Percentiles rank a stretch among this genome's conserved stretches.
These are phyloP conservation scores for Lactifluus volemus DNA, from an alignment of 768 basidiomycete genomes.

Conservation along the genomic window DNA sequence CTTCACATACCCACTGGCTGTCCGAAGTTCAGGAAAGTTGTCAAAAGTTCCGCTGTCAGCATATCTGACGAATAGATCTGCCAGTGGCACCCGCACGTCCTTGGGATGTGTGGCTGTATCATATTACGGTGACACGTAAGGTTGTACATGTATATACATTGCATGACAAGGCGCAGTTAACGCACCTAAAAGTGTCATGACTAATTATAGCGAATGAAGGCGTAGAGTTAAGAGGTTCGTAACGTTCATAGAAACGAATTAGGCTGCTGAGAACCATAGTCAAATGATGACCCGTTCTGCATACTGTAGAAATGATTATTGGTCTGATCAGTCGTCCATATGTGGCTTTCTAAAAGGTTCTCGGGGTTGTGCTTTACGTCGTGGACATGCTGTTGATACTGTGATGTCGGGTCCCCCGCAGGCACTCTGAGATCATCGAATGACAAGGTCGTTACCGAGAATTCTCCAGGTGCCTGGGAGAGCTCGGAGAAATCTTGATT, in stretches of 20 bases:
- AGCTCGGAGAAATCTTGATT: not conserved
- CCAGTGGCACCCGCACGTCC: too few relatives aligned
- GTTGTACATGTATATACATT: constrained; percentile 12
- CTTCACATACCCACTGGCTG: too few relatives aligned
- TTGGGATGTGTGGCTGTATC: not conserved
- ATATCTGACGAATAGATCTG: too few relatives aligned
- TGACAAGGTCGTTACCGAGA: not conserved
- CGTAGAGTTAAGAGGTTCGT: not conserved
- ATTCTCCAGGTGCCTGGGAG: not conserved
- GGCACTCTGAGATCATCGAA: not conserved
- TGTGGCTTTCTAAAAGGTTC: not conserved
- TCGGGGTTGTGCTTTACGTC: not conserved
- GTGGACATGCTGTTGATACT: not conserved
- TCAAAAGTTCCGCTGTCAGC: too few relatives aligned
- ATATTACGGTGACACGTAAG: not conserved
- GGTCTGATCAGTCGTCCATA: constrained; percentile 5
- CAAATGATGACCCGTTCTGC: not conserved
- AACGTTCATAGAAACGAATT: not conserved
- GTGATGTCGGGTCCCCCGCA: not conserved
- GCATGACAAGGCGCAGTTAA: not conserved
- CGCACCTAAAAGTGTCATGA: not conserved
- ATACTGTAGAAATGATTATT: constrained; percentile 1
- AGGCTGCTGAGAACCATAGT: not conserved
- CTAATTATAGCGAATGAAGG: not conserved
- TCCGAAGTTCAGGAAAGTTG: too few relatives aligned